phyloP scores from a whole-genome alignment of 1,284 basidiomycete species.

The Leccinum huronense region DNA sequence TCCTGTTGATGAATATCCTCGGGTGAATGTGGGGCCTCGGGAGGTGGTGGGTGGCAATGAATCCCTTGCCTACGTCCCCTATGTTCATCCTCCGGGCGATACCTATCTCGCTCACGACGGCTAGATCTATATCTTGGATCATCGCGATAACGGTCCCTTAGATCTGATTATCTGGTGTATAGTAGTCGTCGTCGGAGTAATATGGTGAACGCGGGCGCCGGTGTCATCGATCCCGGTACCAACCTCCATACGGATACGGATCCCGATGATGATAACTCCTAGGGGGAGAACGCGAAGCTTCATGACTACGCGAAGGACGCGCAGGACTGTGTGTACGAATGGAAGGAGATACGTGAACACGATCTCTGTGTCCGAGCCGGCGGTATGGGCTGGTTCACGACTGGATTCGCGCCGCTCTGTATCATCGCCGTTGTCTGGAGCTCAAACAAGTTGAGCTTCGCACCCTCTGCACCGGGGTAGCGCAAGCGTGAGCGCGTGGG shows the following conservation, averaged over 20 bases:
- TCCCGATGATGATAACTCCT: slow-evolving; percentile 6
- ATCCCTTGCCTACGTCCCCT: no score
- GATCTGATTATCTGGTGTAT: slow-evolving; percentile 18
- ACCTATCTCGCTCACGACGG: not conserved
- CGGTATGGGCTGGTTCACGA: no score
- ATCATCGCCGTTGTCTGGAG: no score
- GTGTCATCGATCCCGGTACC: slow-evolving; percentile 2
- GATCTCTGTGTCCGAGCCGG: no score
- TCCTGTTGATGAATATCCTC: no score
- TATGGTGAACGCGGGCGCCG: slow-evolving; percentile 4
- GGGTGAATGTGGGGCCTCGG: no score
- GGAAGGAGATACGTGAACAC: slow-evolving; percentile 26
- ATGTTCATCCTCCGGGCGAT: no score
- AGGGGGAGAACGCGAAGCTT: slow-evolving; percentile 14
- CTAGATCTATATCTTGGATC: slow-evolving; percentile 7
- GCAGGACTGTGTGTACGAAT: slow-evolving; percentile 19
- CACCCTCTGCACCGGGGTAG: no score
- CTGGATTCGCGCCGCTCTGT: no score
- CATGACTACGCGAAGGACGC: not conserved
- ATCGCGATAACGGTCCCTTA: not conserved
- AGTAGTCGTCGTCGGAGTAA: slow-evolving; percentile 11
- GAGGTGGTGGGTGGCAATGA: no score
- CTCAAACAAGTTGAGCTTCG: no score
- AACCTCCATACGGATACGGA: slow-evolving; percentile 8
- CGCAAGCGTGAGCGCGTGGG: no score